These are phyloP conservation scores for Calonectria crousiana DNA, from an alignment of 2,329 filamentous ascomycete species.

Conservation along the genomic window DNA sequence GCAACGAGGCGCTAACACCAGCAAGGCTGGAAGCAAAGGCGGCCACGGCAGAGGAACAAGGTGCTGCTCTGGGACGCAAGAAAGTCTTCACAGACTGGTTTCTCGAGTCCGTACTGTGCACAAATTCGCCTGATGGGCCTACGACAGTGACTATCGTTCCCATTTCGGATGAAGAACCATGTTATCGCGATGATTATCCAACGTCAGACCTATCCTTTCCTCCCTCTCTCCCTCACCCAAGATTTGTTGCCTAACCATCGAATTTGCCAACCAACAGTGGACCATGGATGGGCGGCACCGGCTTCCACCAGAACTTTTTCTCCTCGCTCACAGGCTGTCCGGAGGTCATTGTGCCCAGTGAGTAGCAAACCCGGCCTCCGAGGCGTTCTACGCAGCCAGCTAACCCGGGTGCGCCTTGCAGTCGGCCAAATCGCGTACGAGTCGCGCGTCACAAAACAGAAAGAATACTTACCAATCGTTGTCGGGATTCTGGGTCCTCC, in stretches of 20 bases:
- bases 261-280: background rate
- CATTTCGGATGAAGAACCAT: background rate
- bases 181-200: background rate
- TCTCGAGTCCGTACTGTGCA: background rate
- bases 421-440: background rate
- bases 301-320: background rate
- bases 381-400: background rate
- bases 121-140: background rate
- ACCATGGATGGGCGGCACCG: background rate
- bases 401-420: background rate
- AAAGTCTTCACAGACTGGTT: background rate
- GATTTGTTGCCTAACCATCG: background rate
- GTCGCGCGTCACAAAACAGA: background rate
- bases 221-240: background rate
- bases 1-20: background rate
- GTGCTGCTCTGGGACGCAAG: background rate
- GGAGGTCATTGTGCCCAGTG: background rate
- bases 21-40: background rate
- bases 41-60: background rate
- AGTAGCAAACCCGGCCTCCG: background rate
- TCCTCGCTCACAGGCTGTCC: background rate
- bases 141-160: background rate
- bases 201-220: background rate
- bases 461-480: background rate
- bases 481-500: background rate